phyloP scores from a whole-genome alignment of 106 monocot species.

The Platanthera zijinensis region DNA sequence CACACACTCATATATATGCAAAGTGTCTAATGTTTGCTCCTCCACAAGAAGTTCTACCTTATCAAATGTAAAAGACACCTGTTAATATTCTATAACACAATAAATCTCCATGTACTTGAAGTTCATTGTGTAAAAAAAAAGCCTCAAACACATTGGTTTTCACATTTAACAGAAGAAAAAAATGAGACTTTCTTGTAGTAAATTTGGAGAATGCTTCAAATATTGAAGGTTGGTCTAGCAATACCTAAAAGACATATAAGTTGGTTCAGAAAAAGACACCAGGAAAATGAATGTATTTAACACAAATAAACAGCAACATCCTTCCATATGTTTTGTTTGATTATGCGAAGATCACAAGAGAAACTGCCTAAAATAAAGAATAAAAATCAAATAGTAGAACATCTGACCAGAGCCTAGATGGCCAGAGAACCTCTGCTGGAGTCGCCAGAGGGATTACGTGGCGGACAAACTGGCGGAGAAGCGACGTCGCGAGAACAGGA shows the following conservation, averaged over 20 bases:
- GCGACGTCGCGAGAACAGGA: too few species aligned
- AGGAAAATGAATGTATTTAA: background rate
- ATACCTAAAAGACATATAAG: too few species aligned
- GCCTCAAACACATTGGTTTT: background rate
- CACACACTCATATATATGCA: background rate
- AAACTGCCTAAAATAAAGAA: background rate
- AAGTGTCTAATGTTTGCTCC: constrained; percentile 5
- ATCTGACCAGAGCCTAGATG: too few species aligned
- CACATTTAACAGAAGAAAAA: background rate
- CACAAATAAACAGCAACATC: background rate
- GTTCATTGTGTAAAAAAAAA: background rate
- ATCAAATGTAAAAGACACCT: background rate
- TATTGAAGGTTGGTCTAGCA: background rate
- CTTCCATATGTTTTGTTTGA: background rate
- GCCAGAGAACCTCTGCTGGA: too few species aligned
- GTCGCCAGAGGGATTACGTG: too few species aligned
- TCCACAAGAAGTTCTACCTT: constrained; percentile 4
- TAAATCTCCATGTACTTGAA: background rate
- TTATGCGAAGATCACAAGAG: background rate
- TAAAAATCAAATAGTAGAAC: background rate
- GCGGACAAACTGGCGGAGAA: too few species aligned
- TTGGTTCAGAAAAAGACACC: background rate
- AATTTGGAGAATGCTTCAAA: background rate
- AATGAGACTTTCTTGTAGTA: background rate
- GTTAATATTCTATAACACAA: background rate